phyloP scores from a whole-genome alignment of 257 asterid genomes.

The Dorcoceras hygrometricum region DNA sequence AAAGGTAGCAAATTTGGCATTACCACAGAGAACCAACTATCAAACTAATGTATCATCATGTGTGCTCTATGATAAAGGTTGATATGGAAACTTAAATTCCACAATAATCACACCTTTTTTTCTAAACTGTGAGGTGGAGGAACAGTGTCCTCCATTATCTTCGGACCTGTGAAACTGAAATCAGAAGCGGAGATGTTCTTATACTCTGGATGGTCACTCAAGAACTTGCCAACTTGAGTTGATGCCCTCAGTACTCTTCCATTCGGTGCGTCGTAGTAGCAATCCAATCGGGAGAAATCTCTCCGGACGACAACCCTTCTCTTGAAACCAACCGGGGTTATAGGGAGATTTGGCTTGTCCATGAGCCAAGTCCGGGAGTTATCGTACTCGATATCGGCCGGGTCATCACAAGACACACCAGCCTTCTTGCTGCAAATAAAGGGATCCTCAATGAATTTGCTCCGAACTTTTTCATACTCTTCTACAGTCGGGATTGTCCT shows the following conservation, averaged over 20 bases:
- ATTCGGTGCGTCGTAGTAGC: constrained; percentile 29
- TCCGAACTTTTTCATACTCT: constrained; percentile 43
- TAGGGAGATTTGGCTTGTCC: constrained; percentile 43
- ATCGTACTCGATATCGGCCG: constrained; percentile 33
- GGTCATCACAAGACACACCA: constrained; percentile 31
- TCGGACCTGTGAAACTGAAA: constrained; percentile 51
- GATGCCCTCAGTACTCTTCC: constrained; percentile 29
- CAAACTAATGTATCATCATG: not conserved
- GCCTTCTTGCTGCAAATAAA: constrained; percentile 31
- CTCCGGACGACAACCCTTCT: constrained; percentile 29
- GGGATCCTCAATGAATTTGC: constrained; percentile 32
- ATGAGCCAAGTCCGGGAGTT: constrained; percentile 35
- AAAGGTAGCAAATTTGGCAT: too few species aligned
- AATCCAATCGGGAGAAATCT: constrained; percentile 28
- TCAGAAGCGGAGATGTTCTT: constrained; percentile 28
- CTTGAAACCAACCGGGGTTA: constrained; percentile 37
- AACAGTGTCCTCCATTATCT: constrained; percentile 39
- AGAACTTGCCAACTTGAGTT: constrained; percentile 36
- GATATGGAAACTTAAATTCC: not conserved
- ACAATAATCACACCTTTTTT: constrained; percentile 14
- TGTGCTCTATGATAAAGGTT: not conserved
- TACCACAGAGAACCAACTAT: too few species aligned
- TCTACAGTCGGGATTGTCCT: constrained; percentile 38
- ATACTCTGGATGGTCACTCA: constrained; percentile 35
- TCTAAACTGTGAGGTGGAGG: constrained; percentile 19